Conservation (phyloP, 495 filamentous ascomycete species). For the Neurospora sp. region DNA sequence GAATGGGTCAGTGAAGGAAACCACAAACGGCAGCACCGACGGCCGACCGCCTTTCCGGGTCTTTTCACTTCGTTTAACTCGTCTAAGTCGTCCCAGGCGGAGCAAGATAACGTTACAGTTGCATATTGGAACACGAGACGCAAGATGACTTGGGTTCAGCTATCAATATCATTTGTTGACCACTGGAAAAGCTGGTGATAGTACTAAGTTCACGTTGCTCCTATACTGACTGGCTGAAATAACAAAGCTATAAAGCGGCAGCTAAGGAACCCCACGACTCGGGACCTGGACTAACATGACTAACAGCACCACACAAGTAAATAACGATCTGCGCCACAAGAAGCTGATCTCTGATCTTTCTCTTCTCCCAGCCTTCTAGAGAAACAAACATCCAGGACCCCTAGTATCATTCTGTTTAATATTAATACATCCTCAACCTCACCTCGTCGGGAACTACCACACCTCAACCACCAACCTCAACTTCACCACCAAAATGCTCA, state of each 20-base stretch:
- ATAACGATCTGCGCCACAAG: neutral
- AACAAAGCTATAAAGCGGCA: neutral
- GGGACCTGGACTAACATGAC: neutral
- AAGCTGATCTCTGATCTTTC: neutral
- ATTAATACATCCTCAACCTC: neutral
- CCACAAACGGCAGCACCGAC: neutral
- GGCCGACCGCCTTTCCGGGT: neutral
- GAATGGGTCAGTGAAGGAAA: neutral
- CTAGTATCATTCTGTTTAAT: neutral
- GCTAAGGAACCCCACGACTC: neutral
- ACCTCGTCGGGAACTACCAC: neutral
- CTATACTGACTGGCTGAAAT: neutral
- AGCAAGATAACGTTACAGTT: neutral
- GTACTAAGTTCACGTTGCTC: neutral
- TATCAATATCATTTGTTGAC: neutral
- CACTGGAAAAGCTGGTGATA: neutral
- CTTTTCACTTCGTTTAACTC: neutral
- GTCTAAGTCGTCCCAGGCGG: neutral
- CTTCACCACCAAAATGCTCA: neutral
- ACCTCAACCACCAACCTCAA: neutral
- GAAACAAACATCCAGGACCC: neutral
- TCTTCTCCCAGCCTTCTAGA: neutral
- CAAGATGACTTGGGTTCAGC: neutral
- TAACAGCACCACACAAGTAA: neutral
- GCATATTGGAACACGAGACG: neutral